Base-by-base conservation (phyloP, 352 stramenopile species). In the Aphanomyces stellatus region DNA sequence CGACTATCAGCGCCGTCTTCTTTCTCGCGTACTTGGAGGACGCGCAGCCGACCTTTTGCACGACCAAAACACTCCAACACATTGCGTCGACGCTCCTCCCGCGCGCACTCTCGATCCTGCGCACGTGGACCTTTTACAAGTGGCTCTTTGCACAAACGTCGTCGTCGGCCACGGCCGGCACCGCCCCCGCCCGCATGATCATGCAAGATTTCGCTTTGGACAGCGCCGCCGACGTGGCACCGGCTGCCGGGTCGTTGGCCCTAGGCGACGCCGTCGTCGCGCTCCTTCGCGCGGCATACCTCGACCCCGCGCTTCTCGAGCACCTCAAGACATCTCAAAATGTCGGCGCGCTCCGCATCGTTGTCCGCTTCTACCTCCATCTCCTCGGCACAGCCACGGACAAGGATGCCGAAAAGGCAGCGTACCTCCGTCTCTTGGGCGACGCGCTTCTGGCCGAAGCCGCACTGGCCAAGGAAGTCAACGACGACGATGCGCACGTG, bases 241-340 rank as follows among this genome's bases (percentile, higher is more conserved):
- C 7, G 25, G 6, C 37, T 17, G 8, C 17, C 8, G 37, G 8
- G 37, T 43, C 37, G 37, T 8, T 8, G 13, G 25, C n/a, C 19
- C 27, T 57, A 13, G 27, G 19, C 13, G 25, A 22, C 13, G 49
- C 49, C 13, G 49, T 57, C 22, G 17, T 57, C 13, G n/a, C 22
- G 6, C 25, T 57, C 13, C 30, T 57, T 13, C 27, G 19, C 22
- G 33, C 17, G 13, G 49, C 30, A 15, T 30, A 35, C 49, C 17
- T 34, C 11, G 7, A 34, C 19, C 49, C 49, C 5, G 25, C 49
- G n/a, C 49, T 57, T 13, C 19, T 30, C 17, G 30, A 15, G n/a
- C 30, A 35, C 25, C 19, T 57, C 22, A 22, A 57, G 19, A 8
- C 25, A 24, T 34, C 49, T 7, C 51, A 95, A 90, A 59, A 53